Base-by-base conservation (phyloP, 148 eudicot genomes). In the Oxyria digyna region DNA sequence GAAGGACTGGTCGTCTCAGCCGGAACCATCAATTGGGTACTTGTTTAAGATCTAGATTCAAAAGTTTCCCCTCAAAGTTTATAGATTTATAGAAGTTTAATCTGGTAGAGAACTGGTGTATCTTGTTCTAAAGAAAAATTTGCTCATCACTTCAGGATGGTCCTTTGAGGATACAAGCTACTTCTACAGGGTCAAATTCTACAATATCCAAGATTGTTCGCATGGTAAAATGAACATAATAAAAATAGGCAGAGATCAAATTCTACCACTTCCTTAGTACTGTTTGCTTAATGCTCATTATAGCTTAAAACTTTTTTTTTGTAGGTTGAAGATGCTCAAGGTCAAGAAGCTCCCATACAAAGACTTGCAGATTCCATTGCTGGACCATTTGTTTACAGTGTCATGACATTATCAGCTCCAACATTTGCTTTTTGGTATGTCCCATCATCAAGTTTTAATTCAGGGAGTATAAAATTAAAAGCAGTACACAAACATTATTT, bases 311-410 rank as follows among this genome's bases (percentile, higher is more conserved):
- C 68, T 29, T 29, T 74, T 43, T 27, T 8, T 1, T 42, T 78
- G 70, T 71, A 92, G 98, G 91, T 92, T 75, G 98, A 89, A 84
- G 98, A 92, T 77, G 98, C 98, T 69, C 98, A 92, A 83, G 91
- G 98, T 46, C 87, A 82, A 80, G 98, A 92, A 81, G 98, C 98
- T 74, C 98, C 98, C 62, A 89, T 92, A 67, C 98, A 92, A 73
- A 86, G 98, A 79, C 91, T 92, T 71, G 98, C 98, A 57, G 98
- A 92, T 86, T 79, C 85, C 70, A 87, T 92, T 74, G 98, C 96
- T 68, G 98, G 98, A 14, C 98, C 98, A 14, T 92, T 92, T 82
- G 98, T 92, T 43, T 89, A 87, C 49, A 83, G 83, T 71, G 89
- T 92, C 71, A 89, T 92, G 91, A 83, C 90, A 15, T 73, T 89